Conservation (phyloP, 1,139 yeast genomes). For the Zygotorulaspora mrakii region DNA sequence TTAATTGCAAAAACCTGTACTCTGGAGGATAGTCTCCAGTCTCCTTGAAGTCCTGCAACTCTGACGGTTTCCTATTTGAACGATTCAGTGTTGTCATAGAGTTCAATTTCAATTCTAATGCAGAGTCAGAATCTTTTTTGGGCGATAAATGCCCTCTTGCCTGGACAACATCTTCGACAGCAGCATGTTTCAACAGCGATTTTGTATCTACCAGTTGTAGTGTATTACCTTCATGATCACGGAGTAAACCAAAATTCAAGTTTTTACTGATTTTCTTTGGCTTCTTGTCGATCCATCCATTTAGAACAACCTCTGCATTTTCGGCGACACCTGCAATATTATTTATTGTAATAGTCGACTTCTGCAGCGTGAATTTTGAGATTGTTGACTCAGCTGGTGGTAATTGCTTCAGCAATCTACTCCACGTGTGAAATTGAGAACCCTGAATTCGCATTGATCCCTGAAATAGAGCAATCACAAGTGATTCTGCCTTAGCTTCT, state of each 20-base stretch:
- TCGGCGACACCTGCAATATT: constrained; percentile 5
- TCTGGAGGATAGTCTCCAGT: constrained; percentile 65
- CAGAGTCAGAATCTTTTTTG: constrained; percentile 25
- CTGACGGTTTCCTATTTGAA: constrained; percentile 67
- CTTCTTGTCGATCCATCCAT: constrained; percentile 80
- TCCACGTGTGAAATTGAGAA: constrained; percentile 10
- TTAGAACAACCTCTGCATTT: constrained; percentile 22
- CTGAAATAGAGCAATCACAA: too few species aligned
- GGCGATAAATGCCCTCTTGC: constrained; percentile 51
- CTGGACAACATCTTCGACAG: constrained; percentile 74
- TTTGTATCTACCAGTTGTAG: constrained; percentile 59
- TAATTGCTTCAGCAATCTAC: constrained; percentile 10
- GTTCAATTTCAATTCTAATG: constrained; percentile 45
- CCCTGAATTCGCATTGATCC: constrained; percentile 3
- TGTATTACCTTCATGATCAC: constrained; percentile 66
- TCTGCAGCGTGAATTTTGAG: constrained; percentile 16
- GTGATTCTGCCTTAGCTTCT: too few species aligned
- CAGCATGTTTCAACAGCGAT: constrained; percentile 46
- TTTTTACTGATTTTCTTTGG: constrained; percentile 61
- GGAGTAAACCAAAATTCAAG: constrained; percentile 62
- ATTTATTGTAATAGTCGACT: constrained; percentile 48
- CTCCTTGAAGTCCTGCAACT: constrained; percentile 52
- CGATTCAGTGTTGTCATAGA: constrained; percentile 56
- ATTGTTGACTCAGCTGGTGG: constrained; percentile 13
- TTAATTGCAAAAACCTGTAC: constrained; percentile 72